phyloP scores from a whole-genome alignment of 2,329 filamentous ascomycete species.

The Tolypocladium tropicale region DNA sequence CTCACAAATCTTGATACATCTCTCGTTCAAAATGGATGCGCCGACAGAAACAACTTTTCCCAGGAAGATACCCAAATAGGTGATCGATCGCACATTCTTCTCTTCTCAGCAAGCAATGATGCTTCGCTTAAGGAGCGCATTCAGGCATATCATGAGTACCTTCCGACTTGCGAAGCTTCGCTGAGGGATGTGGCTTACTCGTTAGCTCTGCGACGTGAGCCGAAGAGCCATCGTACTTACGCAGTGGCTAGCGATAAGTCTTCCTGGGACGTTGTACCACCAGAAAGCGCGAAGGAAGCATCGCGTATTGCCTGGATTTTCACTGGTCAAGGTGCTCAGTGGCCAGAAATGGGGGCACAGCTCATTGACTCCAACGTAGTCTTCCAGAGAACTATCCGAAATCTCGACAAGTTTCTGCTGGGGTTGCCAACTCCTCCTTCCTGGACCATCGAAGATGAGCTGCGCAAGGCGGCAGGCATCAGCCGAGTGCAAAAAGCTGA shows the following conservation, averaged over 20 bases:
- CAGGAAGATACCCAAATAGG: not conserved
- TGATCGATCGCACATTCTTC: not conserved
- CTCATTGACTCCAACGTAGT: constrained; percentile 6
- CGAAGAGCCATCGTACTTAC: not conserved
- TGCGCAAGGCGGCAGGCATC: constrained; percentile 3
- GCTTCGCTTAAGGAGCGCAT: constrained; percentile 12
- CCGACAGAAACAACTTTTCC: not conserved
- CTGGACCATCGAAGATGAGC: constrained; percentile 12
- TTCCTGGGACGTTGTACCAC: not conserved
- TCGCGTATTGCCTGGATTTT: constrained; percentile 12
- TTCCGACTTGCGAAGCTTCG: not conserved
- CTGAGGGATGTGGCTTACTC: not conserved
- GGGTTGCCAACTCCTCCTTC: not conserved
- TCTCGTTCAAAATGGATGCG: not conserved
- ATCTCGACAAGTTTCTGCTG: constrained; percentile 4
- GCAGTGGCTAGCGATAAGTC: not conserved
- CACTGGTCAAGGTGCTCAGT: constrained; percentile 26
- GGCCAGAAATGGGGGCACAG: constrained; percentile 18
- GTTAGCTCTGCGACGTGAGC: not conserved
- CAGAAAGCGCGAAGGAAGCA: not conserved
- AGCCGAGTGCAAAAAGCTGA: constrained; percentile 18
- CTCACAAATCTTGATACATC: not conserved
- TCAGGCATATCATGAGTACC: constrained; percentile 2
- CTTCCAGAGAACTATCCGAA: constrained; percentile 4
- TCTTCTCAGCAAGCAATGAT: not conserved